Conservation (phyloP, 176 grass and related monocot species). For the Saccharum spontaneum region DNA sequence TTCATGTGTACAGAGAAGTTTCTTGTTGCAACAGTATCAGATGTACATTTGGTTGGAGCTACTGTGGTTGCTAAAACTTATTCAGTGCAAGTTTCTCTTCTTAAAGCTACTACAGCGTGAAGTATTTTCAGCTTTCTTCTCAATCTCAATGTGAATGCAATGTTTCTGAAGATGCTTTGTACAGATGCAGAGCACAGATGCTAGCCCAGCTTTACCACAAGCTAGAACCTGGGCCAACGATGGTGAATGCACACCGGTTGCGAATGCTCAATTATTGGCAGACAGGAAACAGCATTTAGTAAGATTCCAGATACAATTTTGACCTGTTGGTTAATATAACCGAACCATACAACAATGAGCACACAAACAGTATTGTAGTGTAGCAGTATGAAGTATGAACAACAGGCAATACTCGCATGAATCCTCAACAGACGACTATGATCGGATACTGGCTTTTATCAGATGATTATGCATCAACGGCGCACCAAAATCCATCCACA, state of each 20-base stretch:
- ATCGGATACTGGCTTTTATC: slow-evolving; percentile 8
- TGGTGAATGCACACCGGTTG: not conserved
- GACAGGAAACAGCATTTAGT: not conserved
- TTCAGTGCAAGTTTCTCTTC: not conserved
- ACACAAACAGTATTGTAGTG: not conserved
- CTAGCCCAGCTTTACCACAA: not conserved
- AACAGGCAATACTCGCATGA: not conserved
- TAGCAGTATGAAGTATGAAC: not conserved
- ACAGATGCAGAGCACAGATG: not conserved
- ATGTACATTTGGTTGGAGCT: not conserved
- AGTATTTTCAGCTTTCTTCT: not conserved
- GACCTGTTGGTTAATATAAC: not conserved
- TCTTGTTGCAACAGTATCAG: not conserved
- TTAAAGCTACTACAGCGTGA: not conserved
- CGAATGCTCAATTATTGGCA: not conserved
- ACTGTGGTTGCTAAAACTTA: not conserved
- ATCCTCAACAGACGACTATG: slow-evolving; percentile 1
- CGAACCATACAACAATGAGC: not conserved
- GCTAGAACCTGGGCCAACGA: not conserved
- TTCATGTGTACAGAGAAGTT: not conserved
- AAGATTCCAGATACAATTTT: not conserved
- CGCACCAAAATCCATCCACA: slow-evolving; percentile 39
- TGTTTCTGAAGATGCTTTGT: not conserved
- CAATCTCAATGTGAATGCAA: not conserved
- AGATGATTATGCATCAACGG: slow-evolving; percentile 9